A percentile compares a stretch with the other conserved stretches of the same genome.
Evolutionary conservation across 257 asterid genomes (phyloP).

Genomic region (Verbena officinalis): DNA sequence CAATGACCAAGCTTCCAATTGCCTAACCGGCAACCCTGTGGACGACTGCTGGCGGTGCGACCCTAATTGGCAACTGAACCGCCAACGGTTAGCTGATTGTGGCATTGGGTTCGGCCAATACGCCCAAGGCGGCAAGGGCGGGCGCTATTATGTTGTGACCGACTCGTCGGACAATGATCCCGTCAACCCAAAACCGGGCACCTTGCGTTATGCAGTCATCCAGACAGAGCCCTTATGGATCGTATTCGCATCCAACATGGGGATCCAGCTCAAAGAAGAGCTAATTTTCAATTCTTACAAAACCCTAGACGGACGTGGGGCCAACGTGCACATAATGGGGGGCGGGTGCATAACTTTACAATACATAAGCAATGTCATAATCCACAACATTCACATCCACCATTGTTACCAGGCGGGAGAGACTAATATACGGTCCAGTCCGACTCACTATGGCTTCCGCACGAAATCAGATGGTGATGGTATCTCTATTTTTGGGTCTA

Average conservation of each 20-base stretch:
- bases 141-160: slow-evolving; percentile 68
- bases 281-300: slow-evolving; percentile 74
- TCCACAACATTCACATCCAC: slow-evolving; percentile 70
- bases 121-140: slow-evolving; percentile 77
- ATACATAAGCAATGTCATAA: slow-evolving; percentile 56
- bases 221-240: slow-evolving; percentile 80
- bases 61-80: slow-evolving; percentile 65
- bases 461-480: slow-evolving; percentile 73
- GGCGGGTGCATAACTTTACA: slow-evolving; percentile 78
- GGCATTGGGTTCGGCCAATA: slow-evolving; percentile 75
- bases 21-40: slow-evolving; percentile 69
- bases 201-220: slow-evolving; percentile 68
- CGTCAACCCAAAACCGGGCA: slow-evolving; percentile 64
- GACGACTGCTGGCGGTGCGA: slow-evolving; percentile 90
- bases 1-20: slow-evolving; percentile 43
- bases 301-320: slow-evolving; percentile 73
- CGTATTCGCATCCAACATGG: slow-evolving; percentile 64
- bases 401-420: slow-evolving; percentile 65
- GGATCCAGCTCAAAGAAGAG: slow-evolving; percentile 61
- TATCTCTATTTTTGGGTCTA: slow-evolving; percentile 61
- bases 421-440: slow-evolving; percentile 65
- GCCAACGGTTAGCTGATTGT: slow-evolving; percentile 71
- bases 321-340: slow-evolving; percentile 58
- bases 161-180: slow-evolving; percentile 69
- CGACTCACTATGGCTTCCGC: slow-evolving; percentile 69